phyloP scores from a whole-genome alignment of 306 rosid genomes.

The Prunus davidiana region DNA sequence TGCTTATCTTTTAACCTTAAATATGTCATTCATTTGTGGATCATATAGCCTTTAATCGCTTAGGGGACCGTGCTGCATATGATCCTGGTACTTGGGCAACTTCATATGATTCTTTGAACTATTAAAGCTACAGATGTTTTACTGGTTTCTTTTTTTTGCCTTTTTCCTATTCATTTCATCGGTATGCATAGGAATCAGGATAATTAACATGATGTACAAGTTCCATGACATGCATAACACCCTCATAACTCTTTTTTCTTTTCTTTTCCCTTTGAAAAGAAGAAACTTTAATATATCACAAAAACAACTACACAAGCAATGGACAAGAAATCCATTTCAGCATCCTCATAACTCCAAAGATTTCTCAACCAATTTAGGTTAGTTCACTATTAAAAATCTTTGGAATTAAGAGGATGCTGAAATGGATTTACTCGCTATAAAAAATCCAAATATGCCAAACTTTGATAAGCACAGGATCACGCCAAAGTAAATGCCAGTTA shows the following conservation, averaged over 20 bases:
- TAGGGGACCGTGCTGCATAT: background rate
- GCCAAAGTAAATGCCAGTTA: background rate
- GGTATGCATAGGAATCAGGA: background rate
- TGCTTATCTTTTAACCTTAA: background rate
- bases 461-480: background rate
- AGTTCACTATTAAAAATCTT: background rate
- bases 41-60: too few relatives aligned
- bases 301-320: background rate
- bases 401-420: too few relatives aligned
- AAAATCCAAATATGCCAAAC: background rate
- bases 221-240: background rate
- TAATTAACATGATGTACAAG: background rate
- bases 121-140: background rate
- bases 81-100: background rate
- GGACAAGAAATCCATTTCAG: background rate
- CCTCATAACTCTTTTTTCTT: background rate
- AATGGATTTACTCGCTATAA: background rate
- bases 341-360: background rate
- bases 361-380: background rate
- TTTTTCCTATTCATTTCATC: too few relatives aligned
- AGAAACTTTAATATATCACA: background rate
- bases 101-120: background rate
- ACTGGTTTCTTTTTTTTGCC: background rate
- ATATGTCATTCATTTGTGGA: too few relatives aligned
- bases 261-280: background rate